phyloP scores from a whole-genome alignment of 148 eudicot genomes.

The Rhododendron vialii region DNA sequence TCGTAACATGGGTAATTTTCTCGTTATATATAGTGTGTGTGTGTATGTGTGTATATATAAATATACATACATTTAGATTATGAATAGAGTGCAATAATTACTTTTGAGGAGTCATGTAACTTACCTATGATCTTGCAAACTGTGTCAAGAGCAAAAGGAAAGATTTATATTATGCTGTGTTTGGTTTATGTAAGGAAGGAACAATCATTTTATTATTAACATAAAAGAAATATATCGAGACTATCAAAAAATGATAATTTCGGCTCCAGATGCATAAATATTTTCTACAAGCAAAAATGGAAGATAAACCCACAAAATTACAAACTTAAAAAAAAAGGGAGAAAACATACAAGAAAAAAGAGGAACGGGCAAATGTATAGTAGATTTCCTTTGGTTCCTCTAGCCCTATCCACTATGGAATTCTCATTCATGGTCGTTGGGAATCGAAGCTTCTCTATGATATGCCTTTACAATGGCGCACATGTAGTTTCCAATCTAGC shows the following conservation, averaged over 20 bases:
- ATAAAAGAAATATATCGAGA: neutral
- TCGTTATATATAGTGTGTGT: too few species aligned
- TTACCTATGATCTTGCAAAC: too few species aligned
- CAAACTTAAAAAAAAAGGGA: neutral
- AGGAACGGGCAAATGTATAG: neutral
- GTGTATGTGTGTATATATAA: too few species aligned
- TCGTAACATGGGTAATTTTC: too few species aligned
- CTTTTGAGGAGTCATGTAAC: too few species aligned
- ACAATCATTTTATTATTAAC: too few species aligned
- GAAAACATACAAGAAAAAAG: neutral
- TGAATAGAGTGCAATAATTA: too few species aligned
- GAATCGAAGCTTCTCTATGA: neutral
- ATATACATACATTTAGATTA: too few species aligned
- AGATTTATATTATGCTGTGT: too few species aligned
- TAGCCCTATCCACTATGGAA: neutral
- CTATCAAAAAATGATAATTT: neutral
- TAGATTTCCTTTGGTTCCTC: neutral
- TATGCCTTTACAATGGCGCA: slow-evolving; percentile 9
- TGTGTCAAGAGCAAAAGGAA: too few species aligned
- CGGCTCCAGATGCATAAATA: neutral
- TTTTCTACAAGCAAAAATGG: neutral
- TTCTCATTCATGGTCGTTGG: neutral
- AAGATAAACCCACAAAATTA: neutral
- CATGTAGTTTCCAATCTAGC: slow-evolving; percentile 16
- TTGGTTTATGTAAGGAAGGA: neutral